A percentile compares a stretch with the other conserved stretches of the same genome.
phyloP scores from a whole-genome alignment of 768 basidiomycete genomes.

The Mycena maculata region DNA sequence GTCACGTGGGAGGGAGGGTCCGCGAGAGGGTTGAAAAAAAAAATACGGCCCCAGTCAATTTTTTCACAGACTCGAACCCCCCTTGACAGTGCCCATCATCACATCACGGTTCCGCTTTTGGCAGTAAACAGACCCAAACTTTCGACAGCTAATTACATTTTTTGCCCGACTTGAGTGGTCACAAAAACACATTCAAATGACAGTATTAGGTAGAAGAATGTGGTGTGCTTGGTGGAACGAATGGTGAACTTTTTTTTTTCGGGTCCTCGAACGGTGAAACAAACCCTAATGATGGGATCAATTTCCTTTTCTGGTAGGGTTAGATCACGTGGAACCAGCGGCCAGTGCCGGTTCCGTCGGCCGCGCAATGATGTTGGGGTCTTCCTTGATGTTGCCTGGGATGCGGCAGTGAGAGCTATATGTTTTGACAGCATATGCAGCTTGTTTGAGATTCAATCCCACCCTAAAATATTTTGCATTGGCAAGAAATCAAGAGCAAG shows the following conservation, averaged over 20 bases:
- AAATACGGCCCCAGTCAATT: no score
- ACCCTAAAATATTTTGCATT: not conserved
- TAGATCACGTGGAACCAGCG: not conserved
- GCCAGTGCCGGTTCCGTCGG: not conserved
- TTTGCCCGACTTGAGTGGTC: no score
- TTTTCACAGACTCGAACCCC: not conserved
- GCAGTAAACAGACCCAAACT: not conserved
- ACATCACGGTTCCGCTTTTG: constrained; percentile 5
- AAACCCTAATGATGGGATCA: constrained; percentile 10
- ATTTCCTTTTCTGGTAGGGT: constrained; percentile 1
- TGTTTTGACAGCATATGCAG: not conserved
- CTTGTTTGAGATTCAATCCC: constrained; percentile 1
- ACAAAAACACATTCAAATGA: not conserved
- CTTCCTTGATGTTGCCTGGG: not conserved
- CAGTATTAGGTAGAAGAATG: not conserved
- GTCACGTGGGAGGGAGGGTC: no score
- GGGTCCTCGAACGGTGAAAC: constrained; percentile 10
- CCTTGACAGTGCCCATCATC: not conserved
- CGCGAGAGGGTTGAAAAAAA: no score
- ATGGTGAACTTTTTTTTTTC: not conserved
- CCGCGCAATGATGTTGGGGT: not conserved
- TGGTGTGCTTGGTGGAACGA: not conserved
- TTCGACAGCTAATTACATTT: not conserved
- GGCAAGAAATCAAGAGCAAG: not conserved
- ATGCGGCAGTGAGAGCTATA: not conserved